Conservation (phyloP, 2,329 filamentous ascomycete genomes). For the Grosmannia clavigera region DNA sequence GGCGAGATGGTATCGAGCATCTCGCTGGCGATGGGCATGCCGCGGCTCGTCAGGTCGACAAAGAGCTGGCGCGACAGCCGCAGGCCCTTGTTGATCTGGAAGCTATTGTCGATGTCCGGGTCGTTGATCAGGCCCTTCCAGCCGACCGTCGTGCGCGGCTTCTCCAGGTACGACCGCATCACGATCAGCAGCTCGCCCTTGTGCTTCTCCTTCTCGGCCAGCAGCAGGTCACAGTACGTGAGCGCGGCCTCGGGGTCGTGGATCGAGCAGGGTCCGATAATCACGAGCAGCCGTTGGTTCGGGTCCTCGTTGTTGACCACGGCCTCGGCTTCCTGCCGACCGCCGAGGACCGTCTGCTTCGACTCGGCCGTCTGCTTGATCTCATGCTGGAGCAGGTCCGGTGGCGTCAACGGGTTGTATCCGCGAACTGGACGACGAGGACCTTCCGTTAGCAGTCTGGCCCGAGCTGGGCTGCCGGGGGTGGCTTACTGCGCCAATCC, state of each 20-base stretch:
- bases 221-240: conserved; percentile 79
- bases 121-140: conserved; percentile 99
- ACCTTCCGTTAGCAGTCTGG: background rate
- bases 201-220: conserved; percentile 77
- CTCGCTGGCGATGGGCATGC: conserved; percentile 93
- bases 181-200: conserved; percentile 83
- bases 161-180: conserved; percentile 98
- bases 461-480: background rate
- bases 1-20: conserved; percentile 98
- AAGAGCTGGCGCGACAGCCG: conserved; percentile 80
- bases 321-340: conserved; percentile 49
- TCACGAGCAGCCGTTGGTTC: conserved; percentile 51
- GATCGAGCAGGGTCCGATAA: conserved; percentile 93
- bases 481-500: conserved; percentile 64
- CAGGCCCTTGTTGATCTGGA: conserved; percentile 98
- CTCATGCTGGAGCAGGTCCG: conserved; percentile 90
- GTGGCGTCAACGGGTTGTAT: conserved; percentile 86
- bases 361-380: conserved; percentile 51
- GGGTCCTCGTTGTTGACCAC: conserved; percentile 47
- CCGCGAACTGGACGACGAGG: conserved; percentile 50
- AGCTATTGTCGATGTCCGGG: conserved; percentile 94
- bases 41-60: conserved; percentile 77
- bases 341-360: conserved; percentile 47
- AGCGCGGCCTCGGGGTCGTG: conserved; percentile 86
- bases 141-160: conserved; percentile 92